Evolutionary conservation across 495 filamentous ascomycete species (phyloP).

Genomic region (Filosporella fistucella): DNA sequence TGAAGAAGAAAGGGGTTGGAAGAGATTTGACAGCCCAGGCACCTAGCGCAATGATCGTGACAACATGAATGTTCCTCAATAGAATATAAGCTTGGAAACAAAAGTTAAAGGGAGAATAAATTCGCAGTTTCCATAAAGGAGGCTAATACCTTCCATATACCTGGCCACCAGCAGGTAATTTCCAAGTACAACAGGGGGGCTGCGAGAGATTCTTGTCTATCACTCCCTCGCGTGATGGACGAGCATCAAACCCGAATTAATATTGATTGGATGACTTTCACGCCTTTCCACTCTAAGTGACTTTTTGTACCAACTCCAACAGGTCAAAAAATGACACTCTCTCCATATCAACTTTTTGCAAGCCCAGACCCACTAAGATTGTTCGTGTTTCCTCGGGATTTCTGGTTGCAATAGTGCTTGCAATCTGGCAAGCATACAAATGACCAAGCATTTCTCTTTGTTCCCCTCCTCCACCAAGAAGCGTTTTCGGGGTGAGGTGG

Average conservation of each 20-base stretch:
- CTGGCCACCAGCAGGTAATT: no score
- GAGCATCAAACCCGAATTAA: no score
- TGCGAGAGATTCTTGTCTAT: no score
- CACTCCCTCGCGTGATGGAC: no score
- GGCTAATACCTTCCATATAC: no score
- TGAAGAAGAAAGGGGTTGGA: constrained; percentile 30
- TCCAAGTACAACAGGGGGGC: no score
- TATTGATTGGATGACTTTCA: no score
- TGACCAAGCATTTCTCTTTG: constrained; percentile 82
- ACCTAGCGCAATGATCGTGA: constrained; percentile 32
- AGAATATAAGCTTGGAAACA: background rate
- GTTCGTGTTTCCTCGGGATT: constrained; percentile 73
- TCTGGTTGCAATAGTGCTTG: constrained; percentile 66
- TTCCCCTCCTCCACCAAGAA: constrained; percentile 78
- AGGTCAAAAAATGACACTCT: constrained; percentile 78
- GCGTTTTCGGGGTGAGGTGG: constrained; percentile 79
- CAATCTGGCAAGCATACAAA: constrained; percentile 84
- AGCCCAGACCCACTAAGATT: constrained; percentile 76
- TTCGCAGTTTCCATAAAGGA: background rate
- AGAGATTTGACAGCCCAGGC: constrained; percentile 25
- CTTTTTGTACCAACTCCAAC: constrained; percentile 70
- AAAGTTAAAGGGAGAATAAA: background rate
- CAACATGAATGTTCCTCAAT: background rate
- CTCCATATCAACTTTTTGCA: constrained; percentile 57
- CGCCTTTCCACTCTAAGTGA: constrained; percentile 33